These are phyloP conservation scores for Beauveria asiatica DNA, from an alignment of 2,329 filamentous ascomycete species.

Conservation along the genomic window DNA sequence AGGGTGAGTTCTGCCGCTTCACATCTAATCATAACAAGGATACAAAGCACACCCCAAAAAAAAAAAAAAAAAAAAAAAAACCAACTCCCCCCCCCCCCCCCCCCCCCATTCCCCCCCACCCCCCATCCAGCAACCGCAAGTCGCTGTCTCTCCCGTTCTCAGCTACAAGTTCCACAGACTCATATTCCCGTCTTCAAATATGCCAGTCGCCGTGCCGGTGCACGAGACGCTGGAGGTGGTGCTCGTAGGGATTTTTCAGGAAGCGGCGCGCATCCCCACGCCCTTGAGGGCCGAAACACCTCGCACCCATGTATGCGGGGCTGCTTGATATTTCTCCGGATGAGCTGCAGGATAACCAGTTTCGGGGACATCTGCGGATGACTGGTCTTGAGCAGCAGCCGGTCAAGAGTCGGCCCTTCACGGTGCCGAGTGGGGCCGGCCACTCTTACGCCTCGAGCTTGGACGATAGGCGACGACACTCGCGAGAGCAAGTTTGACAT, in stretches of 20 bases:
- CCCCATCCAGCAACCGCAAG: too few species aligned
- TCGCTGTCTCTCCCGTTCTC: not conserved
- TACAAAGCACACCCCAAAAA: too few species aligned
- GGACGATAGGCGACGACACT: too few species aligned
- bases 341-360: slow-evolving; percentile 4
- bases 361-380: not conserved
- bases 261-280: slow-evolving; percentile 12
- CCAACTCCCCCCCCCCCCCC: too few species aligned
- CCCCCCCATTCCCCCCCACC: too few species aligned
- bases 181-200: slow-evolving; percentile 12
- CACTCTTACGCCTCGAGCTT: not conserved
- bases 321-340: slow-evolving; percentile 11
- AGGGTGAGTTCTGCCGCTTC: too few species aligned
- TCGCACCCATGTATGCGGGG: slow-evolving; percentile 12
- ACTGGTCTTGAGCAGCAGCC: not conserved
- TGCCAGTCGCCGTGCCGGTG: slow-evolving; percentile 4
- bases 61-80: too few species aligned
- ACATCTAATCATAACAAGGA: too few species aligned
- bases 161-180: slow-evolving; percentile 12
- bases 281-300: slow-evolving; percentile 14
- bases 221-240: not conserved
- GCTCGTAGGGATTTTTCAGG: slow-evolving; percentile 10
- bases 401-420: not conserved
- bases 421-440: not conserved
- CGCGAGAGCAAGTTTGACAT: too few species aligned